Base-by-base conservation (phyloP, 192 early-diverging fungal species). In the Endogone sp. region DNA sequence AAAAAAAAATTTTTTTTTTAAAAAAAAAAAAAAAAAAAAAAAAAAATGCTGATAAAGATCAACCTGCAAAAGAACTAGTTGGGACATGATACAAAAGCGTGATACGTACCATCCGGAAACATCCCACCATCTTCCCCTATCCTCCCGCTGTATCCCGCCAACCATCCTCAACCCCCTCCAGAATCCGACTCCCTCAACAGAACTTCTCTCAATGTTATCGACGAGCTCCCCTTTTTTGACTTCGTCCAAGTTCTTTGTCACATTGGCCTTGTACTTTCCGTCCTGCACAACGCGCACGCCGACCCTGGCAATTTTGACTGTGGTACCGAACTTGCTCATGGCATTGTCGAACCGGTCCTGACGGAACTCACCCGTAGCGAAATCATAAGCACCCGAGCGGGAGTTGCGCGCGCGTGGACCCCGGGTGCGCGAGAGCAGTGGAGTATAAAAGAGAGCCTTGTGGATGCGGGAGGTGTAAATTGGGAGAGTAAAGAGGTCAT, bases 401-500 rank as follows among this genome's bases (percentile, higher is more conserved):
- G 6, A 60, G 8, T 21, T 21, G 22, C 59, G 59, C 55, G 55
- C n/a, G n/a, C n/a, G n/a, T n/a, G 27, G 29, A 23, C 58, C 21
- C n/a, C 69, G 56, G 10, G 49, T 44, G 60, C 65, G 66, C 10
- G 29, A 55, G 3, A 79, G 27, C 28, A 79, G 44, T 3, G 73
- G 66, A 4, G 66, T 71, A 10, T 65, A 59, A 6, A 57, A 28
- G 29, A 76, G 58, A 9, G 69, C 60, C 4, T 37, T 4, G 3
- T 37, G 60, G 25, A 79, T 31, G 21, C 25, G 28, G 57, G 67
- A 60, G 49, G 77, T 73, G 27, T 79, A 79, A 25, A 79, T 79
- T 3, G 77, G 77, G 10, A 79, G 59, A 4, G 73, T 62, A 0
- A 75, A 31, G 21, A 79, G n/a, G 56, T 79, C 77, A 24, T 28